Conservation (phyloP, 148 eudicot genomes). For the Hydrangea macrophylla region DNA sequence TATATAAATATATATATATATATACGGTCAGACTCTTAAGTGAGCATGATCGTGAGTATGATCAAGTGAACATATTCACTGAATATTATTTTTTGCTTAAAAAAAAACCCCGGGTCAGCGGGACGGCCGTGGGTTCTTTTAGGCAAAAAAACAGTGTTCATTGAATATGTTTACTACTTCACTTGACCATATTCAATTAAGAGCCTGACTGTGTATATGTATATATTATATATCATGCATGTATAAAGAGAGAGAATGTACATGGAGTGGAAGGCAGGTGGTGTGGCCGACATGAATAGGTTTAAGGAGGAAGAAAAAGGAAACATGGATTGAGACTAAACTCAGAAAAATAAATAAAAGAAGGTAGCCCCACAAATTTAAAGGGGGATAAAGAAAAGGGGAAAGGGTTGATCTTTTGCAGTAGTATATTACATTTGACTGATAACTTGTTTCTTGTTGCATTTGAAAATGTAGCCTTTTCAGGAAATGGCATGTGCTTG, state of each 20-base stretch:
- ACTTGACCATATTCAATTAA: too few species aligned
- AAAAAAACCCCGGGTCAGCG: too few species aligned
- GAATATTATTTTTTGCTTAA: too few species aligned
- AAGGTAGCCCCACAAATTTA: slow-evolving; percentile 10
- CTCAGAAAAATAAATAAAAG: background rate
- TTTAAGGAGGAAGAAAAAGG: slow-evolving; percentile 12
- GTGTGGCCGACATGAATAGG: slow-evolving; percentile 11
- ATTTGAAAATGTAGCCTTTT: slow-evolving; percentile 16
- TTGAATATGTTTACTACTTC: too few species aligned
- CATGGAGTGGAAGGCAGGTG: background rate
- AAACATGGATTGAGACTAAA: slow-evolving; percentile 25
- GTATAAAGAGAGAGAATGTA: slow-evolving; percentile 5
- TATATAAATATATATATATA: too few species aligned
- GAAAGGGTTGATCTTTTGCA: slow-evolving; percentile 11
- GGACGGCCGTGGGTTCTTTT: too few species aligned
- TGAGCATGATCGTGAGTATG: too few species aligned
- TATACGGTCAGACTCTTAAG: too few species aligned
- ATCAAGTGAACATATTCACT: too few species aligned
- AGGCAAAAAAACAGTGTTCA: too few species aligned
- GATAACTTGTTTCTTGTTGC: slow-evolving; percentile 12
- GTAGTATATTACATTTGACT: slow-evolving; percentile 15
- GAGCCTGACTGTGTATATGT: too few species aligned
- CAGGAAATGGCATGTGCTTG: slow-evolving; percentile 19
- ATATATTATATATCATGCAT: too few species aligned
- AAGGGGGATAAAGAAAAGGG: slow-evolving; percentile 10